Conservation (phyloP, 495 filamentous ascomycete species). For the Hyaloscypha variabilis region DNA sequence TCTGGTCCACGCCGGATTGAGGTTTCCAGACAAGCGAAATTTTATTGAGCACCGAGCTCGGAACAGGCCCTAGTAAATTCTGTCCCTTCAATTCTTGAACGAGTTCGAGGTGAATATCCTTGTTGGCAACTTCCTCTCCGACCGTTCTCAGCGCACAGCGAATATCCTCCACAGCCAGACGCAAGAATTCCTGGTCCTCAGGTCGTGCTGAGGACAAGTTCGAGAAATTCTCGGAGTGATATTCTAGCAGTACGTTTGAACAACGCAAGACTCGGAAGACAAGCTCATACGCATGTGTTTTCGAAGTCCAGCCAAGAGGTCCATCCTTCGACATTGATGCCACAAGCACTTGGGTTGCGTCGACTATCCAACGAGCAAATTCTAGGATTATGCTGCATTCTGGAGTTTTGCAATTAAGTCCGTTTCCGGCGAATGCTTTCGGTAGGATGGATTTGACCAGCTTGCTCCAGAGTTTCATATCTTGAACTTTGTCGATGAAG, state of each 20-base stretch:
- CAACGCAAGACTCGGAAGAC: constrained; percentile 60
- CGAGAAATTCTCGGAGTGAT: not conserved
- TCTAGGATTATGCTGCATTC: not conserved
- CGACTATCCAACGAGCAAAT: constrained; percentile 55
- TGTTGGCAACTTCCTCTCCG: not conserved
- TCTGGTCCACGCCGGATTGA: not conserved
- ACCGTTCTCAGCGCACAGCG: not conserved
- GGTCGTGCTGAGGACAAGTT: not conserved
- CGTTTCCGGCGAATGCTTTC: not conserved
- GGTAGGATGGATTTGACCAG: constrained; percentile 42
- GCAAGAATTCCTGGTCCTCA: not conserved
- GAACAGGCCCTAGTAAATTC: not conserved
- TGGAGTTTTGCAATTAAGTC: constrained; percentile 24
- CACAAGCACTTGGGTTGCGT: constrained; percentile 55
- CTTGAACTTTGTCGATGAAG: constrained; percentile 77
- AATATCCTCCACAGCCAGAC: not conserved
- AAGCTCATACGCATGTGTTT: constrained; percentile 70
- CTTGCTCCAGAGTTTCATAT: constrained; percentile 63
- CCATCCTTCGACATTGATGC: constrained; percentile 55
- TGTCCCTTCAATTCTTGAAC: not conserved
- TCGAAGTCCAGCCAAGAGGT: constrained; percentile 71
- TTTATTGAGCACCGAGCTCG: not conserved
- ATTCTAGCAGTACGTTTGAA: constrained; percentile 33
- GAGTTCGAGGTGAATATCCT: not conserved
- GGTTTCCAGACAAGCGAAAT: not conserved